These are phyloP conservation scores for Hanseniaspora sp. DNA, from an alignment of 1,139 yeast species.

Conservation along the genomic window DNA sequence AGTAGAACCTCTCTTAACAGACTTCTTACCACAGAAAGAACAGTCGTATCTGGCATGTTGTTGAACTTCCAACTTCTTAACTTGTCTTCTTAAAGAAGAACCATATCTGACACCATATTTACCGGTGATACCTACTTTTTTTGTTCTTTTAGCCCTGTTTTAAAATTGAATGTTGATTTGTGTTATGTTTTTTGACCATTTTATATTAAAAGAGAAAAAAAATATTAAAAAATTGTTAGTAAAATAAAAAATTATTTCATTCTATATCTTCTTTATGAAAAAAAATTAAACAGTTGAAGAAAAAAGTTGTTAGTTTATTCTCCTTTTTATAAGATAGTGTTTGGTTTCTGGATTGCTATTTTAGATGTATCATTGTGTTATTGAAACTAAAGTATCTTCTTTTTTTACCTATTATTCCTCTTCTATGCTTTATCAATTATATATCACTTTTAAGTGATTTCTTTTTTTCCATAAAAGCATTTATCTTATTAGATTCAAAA, in stretches of 20 bases:
- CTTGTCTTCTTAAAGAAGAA: constrained; percentile 99
- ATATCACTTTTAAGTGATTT: no score
- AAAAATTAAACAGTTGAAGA: neutral
- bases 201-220: neutral
- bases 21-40: constrained; percentile 99
- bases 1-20: constrained; percentile 95
- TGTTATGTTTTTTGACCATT: neutral
- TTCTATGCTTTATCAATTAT: no score
- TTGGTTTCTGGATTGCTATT: no score
- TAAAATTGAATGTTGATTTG: neutral
- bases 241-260: neutral
- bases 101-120: constrained; percentile 99
- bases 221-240: neutral
- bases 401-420: no score
- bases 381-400: no score
- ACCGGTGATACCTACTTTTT: constrained; percentile 99
- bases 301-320: neutral
- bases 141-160: constrained; percentile 95
- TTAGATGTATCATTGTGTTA: no score
- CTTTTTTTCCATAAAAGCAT: no score
- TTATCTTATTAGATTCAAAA: no score
- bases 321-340: no score
- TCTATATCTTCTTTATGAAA: neutral
- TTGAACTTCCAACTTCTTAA: constrained; percentile 98
- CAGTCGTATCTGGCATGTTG: constrained; percentile 98